Percentiles rank a stretch among this genome's conserved stretches.
Conservation (phyloP, 1,139 yeast species). For the Nakaseomyces kungkrabaensis region DNA sequence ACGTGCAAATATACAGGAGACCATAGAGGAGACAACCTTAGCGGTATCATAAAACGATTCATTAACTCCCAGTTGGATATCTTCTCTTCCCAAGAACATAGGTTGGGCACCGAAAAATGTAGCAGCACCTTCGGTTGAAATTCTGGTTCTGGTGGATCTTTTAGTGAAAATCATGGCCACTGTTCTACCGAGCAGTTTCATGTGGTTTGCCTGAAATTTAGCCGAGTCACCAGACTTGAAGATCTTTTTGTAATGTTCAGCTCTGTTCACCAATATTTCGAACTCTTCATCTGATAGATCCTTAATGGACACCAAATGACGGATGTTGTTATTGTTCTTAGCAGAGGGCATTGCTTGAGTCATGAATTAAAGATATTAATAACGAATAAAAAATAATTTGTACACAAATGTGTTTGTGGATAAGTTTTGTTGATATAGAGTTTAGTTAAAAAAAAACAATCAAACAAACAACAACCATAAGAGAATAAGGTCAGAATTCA, state of each 20-base stretch:
- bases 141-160: conserved; percentile 89
- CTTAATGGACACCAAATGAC: conserved; percentile 72
- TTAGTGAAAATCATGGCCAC: conserved; percentile 79
- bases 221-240: conserved; percentile 42
- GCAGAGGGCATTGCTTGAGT: not conserved
- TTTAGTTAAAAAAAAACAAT: too few relatives aligned
- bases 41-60: conserved; percentile 85
- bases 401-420: too few relatives aligned
- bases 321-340: conserved; percentile 18
- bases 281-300: conserved; percentile 68
- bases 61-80: conserved; percentile 90
- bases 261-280: conserved; percentile 54
- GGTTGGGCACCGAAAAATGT: conserved; percentile 92
- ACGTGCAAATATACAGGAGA: conserved; percentile 91
- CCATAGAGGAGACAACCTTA: conserved; percentile 86
- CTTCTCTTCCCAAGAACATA: conserved; percentile 92
- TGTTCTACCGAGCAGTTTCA: conserved; percentile 65
- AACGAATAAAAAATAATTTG: not conserved
- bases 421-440: too few relatives aligned
- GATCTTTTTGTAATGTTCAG: conserved; percentile 47
- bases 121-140: conserved; percentile 91
- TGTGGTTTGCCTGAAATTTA: conserved; percentile 39
- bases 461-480: too few relatives aligned
- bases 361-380: not conserved
- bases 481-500: too few relatives aligned